These are phyloP conservation scores for Gnetum montanum DNA, from an alignment of 75 land plant species.

Conservation along the genomic window DNA sequence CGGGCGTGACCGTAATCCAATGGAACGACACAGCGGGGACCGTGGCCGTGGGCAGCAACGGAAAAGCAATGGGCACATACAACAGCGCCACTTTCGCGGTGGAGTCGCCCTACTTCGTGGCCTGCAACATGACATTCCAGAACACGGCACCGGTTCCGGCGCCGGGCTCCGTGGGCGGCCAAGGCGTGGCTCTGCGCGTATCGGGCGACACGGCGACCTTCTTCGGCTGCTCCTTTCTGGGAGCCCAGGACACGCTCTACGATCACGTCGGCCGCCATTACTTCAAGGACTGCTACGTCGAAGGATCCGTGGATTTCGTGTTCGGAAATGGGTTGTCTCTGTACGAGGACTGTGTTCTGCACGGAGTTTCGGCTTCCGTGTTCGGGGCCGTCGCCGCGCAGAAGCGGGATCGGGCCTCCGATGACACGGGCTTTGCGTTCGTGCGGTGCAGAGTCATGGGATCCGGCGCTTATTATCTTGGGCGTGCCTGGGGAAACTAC, in stretches of 20 bases:
- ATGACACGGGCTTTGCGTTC: constrained; percentile 84
- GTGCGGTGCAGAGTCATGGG: constrained; percentile 81
- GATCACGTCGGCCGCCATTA: constrained; percentile 73
- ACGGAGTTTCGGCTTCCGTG: constrained; percentile 51
- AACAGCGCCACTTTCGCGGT: constrained; percentile 83
- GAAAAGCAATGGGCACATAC: constrained; percentile 60
- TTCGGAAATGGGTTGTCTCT: constrained; percentile 68
- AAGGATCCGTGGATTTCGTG: constrained; percentile 78
- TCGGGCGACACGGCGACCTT: constrained; percentile 72
- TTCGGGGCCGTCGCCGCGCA: constrained; percentile 74
- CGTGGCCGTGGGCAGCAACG: constrained; percentile 36
- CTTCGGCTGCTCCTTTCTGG: constrained; percentile 54
- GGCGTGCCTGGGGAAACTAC: constrained; percentile 84
- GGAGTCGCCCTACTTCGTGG: constrained; percentile 71
- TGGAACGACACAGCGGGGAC: constrained; percentile 76
- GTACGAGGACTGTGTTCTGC: constrained; percentile 70
- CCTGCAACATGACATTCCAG: constrained; percentile 85
- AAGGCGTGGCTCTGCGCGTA: constrained; percentile 69
- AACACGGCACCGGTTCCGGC: constrained; percentile 60
- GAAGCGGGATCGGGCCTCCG: constrained; percentile 37
- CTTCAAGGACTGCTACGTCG: constrained; percentile 79
- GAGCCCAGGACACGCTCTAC: constrained; percentile 72
- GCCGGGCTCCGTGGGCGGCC: constrained; percentile 58
- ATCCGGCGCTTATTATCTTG: constrained; percentile 60
- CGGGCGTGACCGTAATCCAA: constrained; percentile 53